Conservation (phyloP, 805 yeast species). For the Phaffomyces thermotolerans region DNA sequence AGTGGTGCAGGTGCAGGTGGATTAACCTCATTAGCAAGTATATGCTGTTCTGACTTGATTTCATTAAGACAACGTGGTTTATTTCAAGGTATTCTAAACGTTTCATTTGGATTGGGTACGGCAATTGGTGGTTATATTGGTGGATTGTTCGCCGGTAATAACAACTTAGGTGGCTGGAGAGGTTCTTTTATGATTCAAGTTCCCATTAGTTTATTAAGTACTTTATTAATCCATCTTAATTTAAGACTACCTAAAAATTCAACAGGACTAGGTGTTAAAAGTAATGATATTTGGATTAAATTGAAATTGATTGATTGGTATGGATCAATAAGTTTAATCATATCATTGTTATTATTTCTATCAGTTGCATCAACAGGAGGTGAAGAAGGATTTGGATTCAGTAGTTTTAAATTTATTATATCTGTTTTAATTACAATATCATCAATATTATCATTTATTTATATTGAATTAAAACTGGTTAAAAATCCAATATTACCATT, state of each 20-base stretch:
- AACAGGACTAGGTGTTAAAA: conserved; percentile 44
- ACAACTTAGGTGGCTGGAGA: conserved; percentile 36
- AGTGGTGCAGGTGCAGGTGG: conserved; percentile 91
- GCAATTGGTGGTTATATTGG: conserved; percentile 63
- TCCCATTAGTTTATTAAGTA: conserved; percentile 42
- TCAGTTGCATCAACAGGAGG: conserved; percentile 50
- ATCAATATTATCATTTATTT: conserved; percentile 35
- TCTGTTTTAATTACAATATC: conserved; percentile 27
- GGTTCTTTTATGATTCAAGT: conserved; percentile 48
- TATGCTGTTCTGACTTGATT: conserved; percentile 71
- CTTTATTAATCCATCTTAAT: conserved; percentile 31
- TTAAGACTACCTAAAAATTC: conserved; percentile 41
- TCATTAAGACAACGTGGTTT: conserved; percentile 72
- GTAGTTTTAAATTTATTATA: conserved; percentile 27
- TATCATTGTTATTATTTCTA: conserved; percentile 37
- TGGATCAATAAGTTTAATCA: conserved; percentile 41
- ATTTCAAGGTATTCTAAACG: conserved; percentile 76
- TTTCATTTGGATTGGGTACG: conserved; percentile 71
- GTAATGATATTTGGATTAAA: conserved; percentile 36
- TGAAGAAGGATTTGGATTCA: conserved; percentile 32
- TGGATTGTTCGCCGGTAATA: conserved; percentile 40
- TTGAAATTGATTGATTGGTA: conserved; percentile 48
- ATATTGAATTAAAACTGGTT: conserved; percentile 32
- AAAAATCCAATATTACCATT: conserved; percentile 60
- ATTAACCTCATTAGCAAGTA: conserved; percentile 61